Percentiles rank a stretch among this genome's conserved stretches.
Conservation (phyloP, 176 grass and related monocot genomes). For the Musa beccarii region DNA sequence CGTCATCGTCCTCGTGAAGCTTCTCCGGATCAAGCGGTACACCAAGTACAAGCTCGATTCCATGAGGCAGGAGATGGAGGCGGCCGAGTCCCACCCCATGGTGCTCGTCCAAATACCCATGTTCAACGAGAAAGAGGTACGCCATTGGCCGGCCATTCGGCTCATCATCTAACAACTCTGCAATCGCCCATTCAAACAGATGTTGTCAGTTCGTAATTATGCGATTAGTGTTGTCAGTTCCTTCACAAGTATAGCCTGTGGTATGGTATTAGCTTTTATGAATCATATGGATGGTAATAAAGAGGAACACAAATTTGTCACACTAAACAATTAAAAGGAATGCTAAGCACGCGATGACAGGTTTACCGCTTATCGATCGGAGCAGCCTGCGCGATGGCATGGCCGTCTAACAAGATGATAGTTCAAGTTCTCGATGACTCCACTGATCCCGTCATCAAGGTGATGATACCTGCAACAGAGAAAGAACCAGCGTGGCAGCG, state of each 20-base stretch:
- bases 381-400: slow-evolving; percentile 53
- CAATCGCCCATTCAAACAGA: no score
- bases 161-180: no score
- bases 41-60: slow-evolving; percentile 19
- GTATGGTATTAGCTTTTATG: no score
- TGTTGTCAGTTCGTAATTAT: no score
- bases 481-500: background rate
- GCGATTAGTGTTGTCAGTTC: no score
- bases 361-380: slow-evolving; percentile 72
- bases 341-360: slow-evolving; percentile 10
- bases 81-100: slow-evolving; percentile 29
- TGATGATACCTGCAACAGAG: background rate
- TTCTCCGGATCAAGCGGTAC: slow-evolving; percentile 27
- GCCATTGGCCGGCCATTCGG: no score
- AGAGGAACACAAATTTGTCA: no score
- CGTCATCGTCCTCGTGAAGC: slow-evolving; percentile 47
- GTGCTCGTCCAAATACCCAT: slow-evolving; percentile 88
- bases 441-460: slow-evolving; percentile 43
- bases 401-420: slow-evolving; percentile 53
- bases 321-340: no score
- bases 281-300: no score
- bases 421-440: slow-evolving; percentile 86
- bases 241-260: no score
- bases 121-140: slow-evolving; percentile 87
- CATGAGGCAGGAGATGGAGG: slow-evolving; percentile 26